Conservation (phyloP, 2,329 filamentous ascomycete genomes). For the Alternaria sp. region DNA sequence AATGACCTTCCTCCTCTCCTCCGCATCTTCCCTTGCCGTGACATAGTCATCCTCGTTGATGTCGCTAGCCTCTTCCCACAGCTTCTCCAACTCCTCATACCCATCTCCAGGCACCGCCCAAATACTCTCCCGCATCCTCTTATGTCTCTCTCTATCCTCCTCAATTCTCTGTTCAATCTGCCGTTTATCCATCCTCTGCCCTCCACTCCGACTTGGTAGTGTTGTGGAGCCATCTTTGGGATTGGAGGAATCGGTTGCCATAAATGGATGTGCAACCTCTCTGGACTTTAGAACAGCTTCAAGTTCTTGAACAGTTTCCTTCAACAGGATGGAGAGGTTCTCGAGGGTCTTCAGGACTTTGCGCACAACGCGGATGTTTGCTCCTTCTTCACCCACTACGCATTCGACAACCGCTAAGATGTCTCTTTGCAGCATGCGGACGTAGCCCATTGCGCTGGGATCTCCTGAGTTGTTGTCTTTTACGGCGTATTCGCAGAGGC, state of each 20-base stretch:
- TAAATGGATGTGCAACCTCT: slow-evolving; percentile 58
- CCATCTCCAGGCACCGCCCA: slow-evolving; percentile 80
- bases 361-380: slow-evolving; percentile 91
- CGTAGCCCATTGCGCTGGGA: slow-evolving; percentile 75
- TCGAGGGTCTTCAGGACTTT: slow-evolving; percentile 78
- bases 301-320: slow-evolving; percentile 78
- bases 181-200: slow-evolving; percentile 74
- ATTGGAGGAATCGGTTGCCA: slow-evolving; percentile 8
- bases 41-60: slow-evolving; percentile 86
- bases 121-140: slow-evolving; percentile 87
- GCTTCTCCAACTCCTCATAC: slow-evolving; percentile 73
- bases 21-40: slow-evolving; percentile 76
- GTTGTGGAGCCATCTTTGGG: slow-evolving; percentile 22
- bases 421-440: slow-evolving; percentile 94
- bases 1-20: slow-evolving; percentile 61
- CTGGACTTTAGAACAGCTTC: slow-evolving; percentile 84
- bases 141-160: slow-evolving; percentile 94
- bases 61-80: slow-evolving; percentile 89
- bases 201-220: slow-evolving; percentile 43
- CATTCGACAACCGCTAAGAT: slow-evolving; percentile 91
- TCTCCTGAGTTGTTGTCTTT: slow-evolving; percentile 76
- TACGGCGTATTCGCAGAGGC: slow-evolving; percentile 85
- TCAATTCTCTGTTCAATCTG: slow-evolving; percentile 97
- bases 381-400: slow-evolving; percentile 86
- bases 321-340: slow-evolving; percentile 74